Evolutionary conservation across 139 green algal genomes (phyloP), one percentile per base, ranked within the genome.

Genomic region (Pseudopediastrum boryanum): DNA sequence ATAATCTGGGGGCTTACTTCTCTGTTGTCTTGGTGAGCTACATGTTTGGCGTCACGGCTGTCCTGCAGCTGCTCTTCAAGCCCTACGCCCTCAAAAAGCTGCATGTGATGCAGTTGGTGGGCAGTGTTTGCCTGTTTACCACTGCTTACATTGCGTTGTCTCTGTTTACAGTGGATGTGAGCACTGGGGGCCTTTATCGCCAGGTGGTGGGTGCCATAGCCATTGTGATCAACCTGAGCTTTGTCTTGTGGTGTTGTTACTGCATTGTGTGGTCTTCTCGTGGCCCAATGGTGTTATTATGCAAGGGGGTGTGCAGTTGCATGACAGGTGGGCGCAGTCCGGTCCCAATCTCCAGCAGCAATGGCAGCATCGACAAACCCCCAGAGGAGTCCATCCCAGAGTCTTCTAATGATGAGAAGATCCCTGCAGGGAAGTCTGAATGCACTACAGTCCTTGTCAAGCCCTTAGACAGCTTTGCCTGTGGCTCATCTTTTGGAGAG

Each of bases 61-160:
- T 68, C 33, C 7, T 68, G 61, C 61, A 42, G 61, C 31, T 68
- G 61, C 31, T 68, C 33, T 68, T 68, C 31, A 29, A 35, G 61
- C 61, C 61, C 3, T 68, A 43, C 61, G n/a, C n/a, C n/a, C 43
- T 68, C 16, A 7, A 13, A 13, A 33, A 35, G 27, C 61, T 68
- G 61, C 61, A 68, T 16, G 35, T 42, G n/a, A 68, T 68, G 7
- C 33, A 33, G 31, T 35, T 68, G 2, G 27, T 39, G 27, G 61
- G n/a, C 2, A 41, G n/a, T 19, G 61, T 33, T 33, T 39, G 27
- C 61, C 27, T 68, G 33, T 29, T 27, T 16, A 33, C 43, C 29
- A 68, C 61, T 1, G 61, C 61, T 29, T 41, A 68, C 31, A 12
- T 35, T 19, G 61, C 27, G 29, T 35, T 68, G 31, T 68, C 61